Conservation (phyloP, 2,329 filamentous ascomycete species). For the Byssoonygena ceratinophila region DNA sequence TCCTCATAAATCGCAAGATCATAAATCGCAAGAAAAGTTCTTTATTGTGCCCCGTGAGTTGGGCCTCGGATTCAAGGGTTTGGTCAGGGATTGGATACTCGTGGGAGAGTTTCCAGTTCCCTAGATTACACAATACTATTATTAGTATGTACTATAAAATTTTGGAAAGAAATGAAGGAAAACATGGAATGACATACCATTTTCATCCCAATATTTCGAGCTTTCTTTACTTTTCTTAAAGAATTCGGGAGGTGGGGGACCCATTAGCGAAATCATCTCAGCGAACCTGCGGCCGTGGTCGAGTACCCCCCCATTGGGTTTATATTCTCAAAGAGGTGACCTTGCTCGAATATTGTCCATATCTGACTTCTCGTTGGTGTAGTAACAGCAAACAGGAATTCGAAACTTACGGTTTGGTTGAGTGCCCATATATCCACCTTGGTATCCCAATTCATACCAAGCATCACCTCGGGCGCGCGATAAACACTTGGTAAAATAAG, state of each 20-base stretch:
- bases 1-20: conserved; percentile 17
- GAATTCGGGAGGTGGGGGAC: conserved; percentile 22
- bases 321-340: conserved; percentile 18
- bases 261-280: conserved; percentile 21
- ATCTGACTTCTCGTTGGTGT: too few relatives aligned
- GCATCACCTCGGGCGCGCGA: neutral
- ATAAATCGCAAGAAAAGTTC: conserved; percentile 17
- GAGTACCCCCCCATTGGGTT: conserved; percentile 20
- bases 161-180: too few relatives aligned
- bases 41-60: conserved; percentile 14
- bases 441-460: neutral
- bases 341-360: conserved; percentile 21
- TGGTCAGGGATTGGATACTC: neutral
- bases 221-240: conserved; percentile 20
- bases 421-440: conserved; percentile 5
- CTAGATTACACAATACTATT: neutral
- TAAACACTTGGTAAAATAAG: neutral
- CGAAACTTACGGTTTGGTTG: neutral
- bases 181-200: neutral
- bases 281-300: conserved; percentile 21
- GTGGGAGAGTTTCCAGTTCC: conserved; percentile 11
- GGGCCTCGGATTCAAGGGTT: conserved; percentile 13
- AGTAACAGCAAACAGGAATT: too few relatives aligned
- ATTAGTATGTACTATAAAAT: neutral
- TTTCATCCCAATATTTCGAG: conserved; percentile 8